These are phyloP conservation scores for Micractinium sp. DNA, from an alignment of 139 green algal species.

Conservation along the genomic window DNA sequence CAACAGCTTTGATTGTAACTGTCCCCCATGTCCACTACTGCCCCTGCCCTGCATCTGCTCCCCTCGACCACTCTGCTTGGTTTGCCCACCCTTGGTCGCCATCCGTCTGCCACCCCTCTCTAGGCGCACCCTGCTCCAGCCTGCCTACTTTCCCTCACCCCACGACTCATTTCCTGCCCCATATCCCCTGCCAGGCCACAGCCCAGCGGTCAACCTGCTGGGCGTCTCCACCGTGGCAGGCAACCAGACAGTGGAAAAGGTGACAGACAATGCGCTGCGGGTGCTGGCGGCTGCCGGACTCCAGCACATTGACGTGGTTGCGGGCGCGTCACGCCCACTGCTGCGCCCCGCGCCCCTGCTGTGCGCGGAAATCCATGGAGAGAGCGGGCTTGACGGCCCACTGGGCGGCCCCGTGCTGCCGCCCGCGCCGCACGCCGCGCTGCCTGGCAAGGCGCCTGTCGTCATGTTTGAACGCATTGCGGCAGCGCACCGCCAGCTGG, in stretches of 20 bases:
- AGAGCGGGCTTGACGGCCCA: constrained; percentile 72
- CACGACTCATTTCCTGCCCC: background rate
- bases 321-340: constrained; percentile 77
- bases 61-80: too few species aligned
- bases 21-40: too few species aligned
- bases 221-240: constrained; percentile 89
- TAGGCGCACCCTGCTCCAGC: background rate
- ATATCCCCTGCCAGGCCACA: constrained; percentile 48
- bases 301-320: constrained; percentile 77
- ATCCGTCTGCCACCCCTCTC: background rate
- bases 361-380: constrained; percentile 95
- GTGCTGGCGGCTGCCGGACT: constrained; percentile 75
- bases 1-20: too few species aligned
- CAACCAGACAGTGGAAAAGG: constrained; percentile 89
- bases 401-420: constrained; percentile 39
- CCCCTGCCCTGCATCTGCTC: too few species aligned
- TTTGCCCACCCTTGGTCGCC: too few species aligned
- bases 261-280: constrained; percentile 83
- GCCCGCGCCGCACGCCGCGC: constrained; percentile 8
- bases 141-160: too few species aligned
- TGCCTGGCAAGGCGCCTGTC: constrained; percentile 67
- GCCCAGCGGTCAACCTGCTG: constrained; percentile 69
- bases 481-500: background rate
- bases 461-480: constrained; percentile 77
- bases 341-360: constrained; percentile 63